These are phyloP conservation scores for Komagataella ulmi DNA, from an alignment of 805 yeast species.

Conservation along the genomic window DNA sequence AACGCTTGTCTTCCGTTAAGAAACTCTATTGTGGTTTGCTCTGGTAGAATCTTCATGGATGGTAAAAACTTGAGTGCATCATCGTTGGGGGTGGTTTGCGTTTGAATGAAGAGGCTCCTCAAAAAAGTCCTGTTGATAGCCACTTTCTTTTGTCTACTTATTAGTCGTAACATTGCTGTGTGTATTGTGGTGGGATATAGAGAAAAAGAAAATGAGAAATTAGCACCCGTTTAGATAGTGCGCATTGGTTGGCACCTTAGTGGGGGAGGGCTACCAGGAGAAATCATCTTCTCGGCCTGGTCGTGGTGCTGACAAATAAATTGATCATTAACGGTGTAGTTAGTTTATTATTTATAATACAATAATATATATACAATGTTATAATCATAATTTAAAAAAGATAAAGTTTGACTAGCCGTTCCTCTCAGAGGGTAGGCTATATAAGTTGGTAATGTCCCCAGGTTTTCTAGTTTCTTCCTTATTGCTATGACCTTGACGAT, in stretches of 20 bases:
- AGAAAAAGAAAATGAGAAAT: neutral
- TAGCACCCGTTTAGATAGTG: neutral
- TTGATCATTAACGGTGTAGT: neutral
- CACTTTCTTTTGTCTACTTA: neutral
- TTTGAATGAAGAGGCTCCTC: conserved; percentile 51
- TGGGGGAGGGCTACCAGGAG: neutral
- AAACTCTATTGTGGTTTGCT: conserved; percentile 57
- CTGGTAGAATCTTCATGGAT: conserved; percentile 51
- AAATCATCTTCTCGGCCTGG: neutral
- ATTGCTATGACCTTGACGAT: neutral
- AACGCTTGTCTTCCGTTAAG: conserved; percentile 64
- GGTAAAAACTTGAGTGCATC: conserved; percentile 80
- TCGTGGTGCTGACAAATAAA: neutral
- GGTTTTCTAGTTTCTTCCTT: neutral
- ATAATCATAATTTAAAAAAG: too few relatives aligned
- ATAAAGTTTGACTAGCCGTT: neutral
- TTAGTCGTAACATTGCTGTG: neutral
- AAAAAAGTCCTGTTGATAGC: neutral
- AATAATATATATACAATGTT: too few relatives aligned
- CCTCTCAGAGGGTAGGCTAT: neutral
- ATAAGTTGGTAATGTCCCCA: neutral
- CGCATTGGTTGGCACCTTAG: neutral
- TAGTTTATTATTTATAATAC: too few relatives aligned
- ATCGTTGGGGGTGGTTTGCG: conserved; percentile 77
- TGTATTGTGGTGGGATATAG: neutral